These are phyloP conservation scores for Phaeosphaeriaceae sp. DNA, from an alignment of 2,329 filamentous ascomycete species.

Conservation along the genomic window DNA sequence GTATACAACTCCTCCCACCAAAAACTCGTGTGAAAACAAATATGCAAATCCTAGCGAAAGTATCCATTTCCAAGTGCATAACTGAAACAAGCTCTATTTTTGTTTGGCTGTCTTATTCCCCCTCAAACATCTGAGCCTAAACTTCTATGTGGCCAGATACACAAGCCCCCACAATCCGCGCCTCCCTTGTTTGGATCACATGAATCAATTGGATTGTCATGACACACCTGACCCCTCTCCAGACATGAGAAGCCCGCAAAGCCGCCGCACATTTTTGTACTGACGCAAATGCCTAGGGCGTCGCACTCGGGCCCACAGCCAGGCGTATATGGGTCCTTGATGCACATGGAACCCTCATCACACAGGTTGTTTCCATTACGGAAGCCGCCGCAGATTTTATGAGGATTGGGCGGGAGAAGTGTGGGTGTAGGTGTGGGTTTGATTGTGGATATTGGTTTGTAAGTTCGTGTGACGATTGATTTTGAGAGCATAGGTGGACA, in stretches of 20 bases:
- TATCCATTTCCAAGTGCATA: no score
- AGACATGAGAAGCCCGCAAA: conserved; percentile 48
- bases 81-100: no score
- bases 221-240: conserved; percentile 42
- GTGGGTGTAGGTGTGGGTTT: conserved; percentile 1
- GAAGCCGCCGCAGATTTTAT: conserved; percentile 37
- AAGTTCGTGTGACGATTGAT: not conserved
- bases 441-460: not conserved
- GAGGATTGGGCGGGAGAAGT: conserved; percentile 7
- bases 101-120: no score
- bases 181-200: conserved; percentile 51
- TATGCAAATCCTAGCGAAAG: no score
- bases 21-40: no score
- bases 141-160: conserved; percentile 34
- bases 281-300: conserved; percentile 42
- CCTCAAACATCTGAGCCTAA: not conserved
- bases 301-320: conserved; percentile 45
- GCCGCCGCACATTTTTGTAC: conserved; percentile 49
- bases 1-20: no score
- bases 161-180: conserved; percentile 54
- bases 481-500: not conserved
- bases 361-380: conserved; percentile 19
- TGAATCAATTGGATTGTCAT: conserved; percentile 53
- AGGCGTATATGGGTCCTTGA: conserved; percentile 37
- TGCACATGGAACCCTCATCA: conserved; percentile 29